A percentile compares a stretch with the other conserved stretches of the same genome.
phyloP scores from a whole-genome alignment of 371 early-diverging fungal species.

The Rhizopus sp. region DNA sequence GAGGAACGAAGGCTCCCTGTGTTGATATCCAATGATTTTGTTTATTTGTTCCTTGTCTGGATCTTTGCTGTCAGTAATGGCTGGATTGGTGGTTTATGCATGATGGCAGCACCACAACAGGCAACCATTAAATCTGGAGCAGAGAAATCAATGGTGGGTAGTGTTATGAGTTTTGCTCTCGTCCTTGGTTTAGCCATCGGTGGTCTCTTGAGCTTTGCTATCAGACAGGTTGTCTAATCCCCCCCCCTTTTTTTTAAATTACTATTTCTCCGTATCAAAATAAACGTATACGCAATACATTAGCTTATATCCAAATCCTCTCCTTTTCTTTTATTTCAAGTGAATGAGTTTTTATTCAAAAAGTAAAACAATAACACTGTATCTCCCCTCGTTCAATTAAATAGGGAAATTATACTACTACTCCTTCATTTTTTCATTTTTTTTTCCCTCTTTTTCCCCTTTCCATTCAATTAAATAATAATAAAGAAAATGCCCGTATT shows the following conservation, averaged over 20 bases:
- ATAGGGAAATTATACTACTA: too few relatives aligned
- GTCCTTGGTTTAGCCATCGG: conserved; percentile 73
- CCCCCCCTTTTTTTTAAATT: neutral
- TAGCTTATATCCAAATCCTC: too few relatives aligned
- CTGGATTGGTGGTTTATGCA: conserved; percentile 67
- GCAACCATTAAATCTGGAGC: conserved; percentile 28
- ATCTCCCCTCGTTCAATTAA: too few relatives aligned
- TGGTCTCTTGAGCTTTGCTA: conserved; percentile 57
- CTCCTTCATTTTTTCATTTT: neutral
- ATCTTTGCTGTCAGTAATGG: conserved; percentile 74
- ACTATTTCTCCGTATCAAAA: neutral
- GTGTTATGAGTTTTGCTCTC: conserved; percentile 72
- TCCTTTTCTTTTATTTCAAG: conserved; percentile 5
- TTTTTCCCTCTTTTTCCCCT: conserved; percentile 2
- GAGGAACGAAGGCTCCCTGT: conserved; percentile 49
- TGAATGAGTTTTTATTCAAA: conserved; percentile 9
- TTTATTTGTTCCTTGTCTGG: conserved; percentile 62
- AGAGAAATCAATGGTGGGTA: conserved; percentile 63
- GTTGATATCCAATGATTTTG: conserved; percentile 60
- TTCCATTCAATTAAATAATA: neutral
- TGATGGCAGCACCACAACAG: conserved; percentile 77
- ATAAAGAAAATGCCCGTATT: conserved; percentile 2
- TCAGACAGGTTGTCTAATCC: conserved; percentile 51
- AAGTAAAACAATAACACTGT: neutral
- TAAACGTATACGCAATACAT: conserved; percentile 2